Base-by-base conservation (phyloP, 2,329 filamentous ascomycete species). In the Sclerotinia sclerotiorum region DNA sequence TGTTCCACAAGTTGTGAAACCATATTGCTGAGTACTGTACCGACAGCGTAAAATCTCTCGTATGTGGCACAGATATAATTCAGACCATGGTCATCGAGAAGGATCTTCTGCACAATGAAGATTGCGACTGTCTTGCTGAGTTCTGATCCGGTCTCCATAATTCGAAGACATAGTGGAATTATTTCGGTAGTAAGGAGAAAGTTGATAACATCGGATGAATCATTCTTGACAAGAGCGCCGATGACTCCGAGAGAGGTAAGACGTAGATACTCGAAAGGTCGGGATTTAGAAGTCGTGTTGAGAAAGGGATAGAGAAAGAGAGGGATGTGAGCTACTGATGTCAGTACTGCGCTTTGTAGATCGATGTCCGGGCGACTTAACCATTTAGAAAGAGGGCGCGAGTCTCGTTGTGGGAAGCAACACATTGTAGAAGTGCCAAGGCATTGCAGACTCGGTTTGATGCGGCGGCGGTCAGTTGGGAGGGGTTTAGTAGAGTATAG, bases 31-130 rank as follows among this genome's bases (percentile, higher is more conserved):
- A 99, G 83, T 7, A 99, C 95, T 1, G 95, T 99, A 7, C 95
- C 95, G 6, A 99, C 95, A 10, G 95, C 95, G 75, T 98, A 99
- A 81, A 99, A 99, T 27, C 95, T 88, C 83, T 99, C 95, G 76
- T 99, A 99, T 0, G 95, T 99, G 72, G 96, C 94, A 81, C 95
- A 99, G 69, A 99, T 99, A 80, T 99, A 99, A 77, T 95, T 95
- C 71, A 99, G 85, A 5, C 95, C 95, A 76, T 97, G 94, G 76
- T 99, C 95, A 77, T 99, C 95, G 3, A 99, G 87, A 65, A 99
- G 82, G 35, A 99, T 99, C 85, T 99, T 99, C 81, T 99, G 95
- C 24, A 99, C 95, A 76, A 99, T 99, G 83, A 99, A 99, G 76
- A 99, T 99, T 69, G 95, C 95, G 19, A 99, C 95, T 0, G 95